Conservation (phyloP, 768 basidiomycete species). For the Kwoniella bestiolae region DNA sequence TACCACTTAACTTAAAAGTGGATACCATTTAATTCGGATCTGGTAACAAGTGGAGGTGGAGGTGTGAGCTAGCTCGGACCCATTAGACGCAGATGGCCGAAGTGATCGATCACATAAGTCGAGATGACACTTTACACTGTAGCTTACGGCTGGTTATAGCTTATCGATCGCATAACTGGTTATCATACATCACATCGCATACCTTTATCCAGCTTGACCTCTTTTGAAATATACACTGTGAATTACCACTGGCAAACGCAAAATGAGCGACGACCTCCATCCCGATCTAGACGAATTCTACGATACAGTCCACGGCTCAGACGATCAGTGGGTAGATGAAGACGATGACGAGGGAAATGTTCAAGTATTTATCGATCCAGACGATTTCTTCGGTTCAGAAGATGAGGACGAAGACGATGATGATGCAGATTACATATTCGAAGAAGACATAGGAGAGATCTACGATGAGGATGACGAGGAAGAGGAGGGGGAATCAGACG, state of each 20-base stretch:
- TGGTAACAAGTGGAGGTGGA: no score
- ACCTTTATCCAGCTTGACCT: not conserved
- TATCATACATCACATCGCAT: not conserved
- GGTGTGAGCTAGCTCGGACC: no score
- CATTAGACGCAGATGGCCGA: not conserved
- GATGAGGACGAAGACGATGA: conserved; percentile 36
- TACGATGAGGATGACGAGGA: conserved; percentile 30
- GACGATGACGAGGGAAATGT: conserved; percentile 30
- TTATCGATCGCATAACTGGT: not conserved
- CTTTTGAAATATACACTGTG: no score
- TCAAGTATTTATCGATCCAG: conserved; percentile 19
- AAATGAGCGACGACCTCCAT: conserved; percentile 27
- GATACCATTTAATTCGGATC: no score
- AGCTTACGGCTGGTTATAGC: no score
- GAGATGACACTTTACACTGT: not conserved
- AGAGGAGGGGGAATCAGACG: conserved; percentile 28
- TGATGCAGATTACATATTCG: conserved; percentile 27
- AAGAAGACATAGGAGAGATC: conserved; percentile 30
- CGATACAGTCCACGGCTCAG: conserved; percentile 21
- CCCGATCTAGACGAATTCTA: conserved; percentile 35
- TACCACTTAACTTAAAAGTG: no score
- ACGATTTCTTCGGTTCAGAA: conserved; percentile 25
- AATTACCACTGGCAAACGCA: no score
- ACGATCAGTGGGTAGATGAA: conserved; percentile 30
- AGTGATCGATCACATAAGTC: not conserved